Conservation (phyloP, 495 filamentous ascomycete genomes). For the Penicillium samsonianum region DNA sequence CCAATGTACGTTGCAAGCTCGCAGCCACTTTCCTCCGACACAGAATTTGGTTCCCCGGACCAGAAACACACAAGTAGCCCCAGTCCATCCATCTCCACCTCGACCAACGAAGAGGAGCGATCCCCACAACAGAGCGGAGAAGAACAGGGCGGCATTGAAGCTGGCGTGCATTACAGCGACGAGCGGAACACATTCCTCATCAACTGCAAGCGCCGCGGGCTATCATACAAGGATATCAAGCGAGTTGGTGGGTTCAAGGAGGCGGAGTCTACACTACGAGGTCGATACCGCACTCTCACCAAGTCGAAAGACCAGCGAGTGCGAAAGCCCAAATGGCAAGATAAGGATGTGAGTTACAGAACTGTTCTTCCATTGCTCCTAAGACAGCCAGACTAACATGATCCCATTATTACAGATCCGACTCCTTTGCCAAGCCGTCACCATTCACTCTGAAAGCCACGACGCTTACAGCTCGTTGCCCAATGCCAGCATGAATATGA, state of each 20-base stretch:
- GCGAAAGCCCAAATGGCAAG: slow-evolving; percentile 75
- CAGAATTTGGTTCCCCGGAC: neutral
- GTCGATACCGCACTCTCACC: slow-evolving; percentile 75
- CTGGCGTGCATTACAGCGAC: slow-evolving; percentile 23
- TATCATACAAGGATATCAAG: slow-evolving; percentile 82
- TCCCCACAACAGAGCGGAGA: neutral
- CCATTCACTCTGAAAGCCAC: slow-evolving; percentile 33
- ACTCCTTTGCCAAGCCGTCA: slow-evolving; percentile 41
- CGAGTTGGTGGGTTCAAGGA: slow-evolving; percentile 63
- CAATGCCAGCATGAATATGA: neutral
- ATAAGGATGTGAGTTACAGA: slow-evolving; percentile 68
- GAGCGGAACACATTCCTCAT: slow-evolving; percentile 66
- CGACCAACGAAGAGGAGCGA: neutral
- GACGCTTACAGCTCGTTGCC: neutral
- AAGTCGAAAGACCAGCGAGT: slow-evolving; percentile 74
- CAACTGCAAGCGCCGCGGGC: slow-evolving; percentile 58
- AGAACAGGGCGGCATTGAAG: slow-evolving; percentile 1
- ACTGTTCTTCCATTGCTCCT: neutral
- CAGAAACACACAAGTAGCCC: neutral
- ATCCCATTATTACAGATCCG: slow-evolving; percentile 26
- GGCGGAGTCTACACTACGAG: slow-evolving; percentile 85
- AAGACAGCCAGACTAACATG: slow-evolving; percentile 14
- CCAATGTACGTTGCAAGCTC: neutral
- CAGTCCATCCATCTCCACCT: slow-evolving; percentile 1
- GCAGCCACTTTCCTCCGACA: neutral